phyloP scores from a whole-genome alignment of 768 basidiomycete genomes.

The Serendipita sp. region DNA sequence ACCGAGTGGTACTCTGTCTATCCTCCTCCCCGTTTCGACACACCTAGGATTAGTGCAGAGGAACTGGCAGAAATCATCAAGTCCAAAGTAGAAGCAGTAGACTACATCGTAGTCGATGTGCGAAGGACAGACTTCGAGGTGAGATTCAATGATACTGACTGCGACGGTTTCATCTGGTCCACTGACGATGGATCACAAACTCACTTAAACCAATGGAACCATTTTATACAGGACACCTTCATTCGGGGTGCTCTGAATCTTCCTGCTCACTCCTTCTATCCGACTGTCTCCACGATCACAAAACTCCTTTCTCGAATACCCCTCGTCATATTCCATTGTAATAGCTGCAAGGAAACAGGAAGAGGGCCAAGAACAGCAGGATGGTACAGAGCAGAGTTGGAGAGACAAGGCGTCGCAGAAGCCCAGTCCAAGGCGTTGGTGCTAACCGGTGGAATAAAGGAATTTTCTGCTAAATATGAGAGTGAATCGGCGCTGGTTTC shows the following conservation, averaged over 20 bases:
- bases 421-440: neutral
- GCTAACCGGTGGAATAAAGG: neutral
- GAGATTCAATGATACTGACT: conserved; percentile 4
- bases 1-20: neutral
- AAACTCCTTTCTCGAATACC: conserved; percentile 18
- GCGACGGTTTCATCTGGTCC: neutral
- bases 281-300: conserved; percentile 20
- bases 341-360: neutral
- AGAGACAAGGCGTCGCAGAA: neutral
- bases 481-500: no score
- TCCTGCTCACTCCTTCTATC: conserved; percentile 29
- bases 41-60: conserved; percentile 13
- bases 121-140: conserved; percentile 26
- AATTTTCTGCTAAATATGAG: neutral
- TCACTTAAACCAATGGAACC: neutral
- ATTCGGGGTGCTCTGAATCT: conserved; percentile 27
- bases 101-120: conserved; percentile 25
- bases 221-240: conserved; percentile 12
- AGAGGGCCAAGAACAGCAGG: neutral
- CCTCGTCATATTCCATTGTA: conserved; percentile 13
- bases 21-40: neutral
- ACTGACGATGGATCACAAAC: no score
- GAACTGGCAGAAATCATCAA: conserved; percentile 16
- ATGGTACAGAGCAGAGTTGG: neutral
- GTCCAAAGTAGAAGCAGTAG: conserved; percentile 13